Conservation (phyloP, 345 rosid genomes). For the Hevea brasiliensis region DNA sequence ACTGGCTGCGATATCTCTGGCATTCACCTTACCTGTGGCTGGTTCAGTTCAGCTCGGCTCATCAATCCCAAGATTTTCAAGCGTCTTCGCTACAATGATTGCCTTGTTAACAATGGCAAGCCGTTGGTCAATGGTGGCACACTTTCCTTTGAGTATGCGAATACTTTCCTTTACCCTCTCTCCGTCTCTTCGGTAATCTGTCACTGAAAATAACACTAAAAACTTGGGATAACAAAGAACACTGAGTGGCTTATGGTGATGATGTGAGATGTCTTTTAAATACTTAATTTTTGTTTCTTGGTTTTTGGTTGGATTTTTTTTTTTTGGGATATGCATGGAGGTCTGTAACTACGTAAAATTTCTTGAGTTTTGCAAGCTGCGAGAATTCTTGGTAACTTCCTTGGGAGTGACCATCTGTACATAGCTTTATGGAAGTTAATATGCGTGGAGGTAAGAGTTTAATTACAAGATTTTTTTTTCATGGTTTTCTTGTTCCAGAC, state of each 20-base stretch:
- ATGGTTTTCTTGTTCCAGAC: too few relatives aligned
- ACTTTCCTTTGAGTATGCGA: slow-evolving; percentile 72
- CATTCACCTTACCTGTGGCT: slow-evolving; percentile 76
- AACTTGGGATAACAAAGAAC: neutral
- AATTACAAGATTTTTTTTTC: neutral
- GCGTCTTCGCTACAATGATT: slow-evolving; percentile 77
- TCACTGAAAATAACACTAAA: slow-evolving; percentile 20
- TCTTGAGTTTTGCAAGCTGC: neutral
- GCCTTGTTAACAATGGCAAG: slow-evolving; percentile 81
- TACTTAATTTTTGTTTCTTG: too few relatives aligned
- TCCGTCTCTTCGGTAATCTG: slow-evolving; percentile 66
- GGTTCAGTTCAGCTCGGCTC: slow-evolving; percentile 84
- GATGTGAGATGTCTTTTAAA: too few relatives aligned
- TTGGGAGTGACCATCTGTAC: neutral
- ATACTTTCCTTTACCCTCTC: slow-evolving; percentile 68
- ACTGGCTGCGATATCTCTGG: slow-evolving; percentile 67
- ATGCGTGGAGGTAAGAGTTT: neutral
- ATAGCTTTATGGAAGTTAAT: slow-evolving; percentile 1
- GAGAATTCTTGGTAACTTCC: neutral
- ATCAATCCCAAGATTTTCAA: slow-evolving; percentile 77
- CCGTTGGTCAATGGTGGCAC: slow-evolving; percentile 59
- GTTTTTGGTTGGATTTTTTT: too few relatives aligned
- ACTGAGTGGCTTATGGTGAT: neutral
- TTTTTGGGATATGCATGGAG: neutral
- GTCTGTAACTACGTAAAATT: neutral